phyloP scores from a whole-genome alignment of 2,329 filamentous ascomycete genomes.

The Nemania sp. region DNA sequence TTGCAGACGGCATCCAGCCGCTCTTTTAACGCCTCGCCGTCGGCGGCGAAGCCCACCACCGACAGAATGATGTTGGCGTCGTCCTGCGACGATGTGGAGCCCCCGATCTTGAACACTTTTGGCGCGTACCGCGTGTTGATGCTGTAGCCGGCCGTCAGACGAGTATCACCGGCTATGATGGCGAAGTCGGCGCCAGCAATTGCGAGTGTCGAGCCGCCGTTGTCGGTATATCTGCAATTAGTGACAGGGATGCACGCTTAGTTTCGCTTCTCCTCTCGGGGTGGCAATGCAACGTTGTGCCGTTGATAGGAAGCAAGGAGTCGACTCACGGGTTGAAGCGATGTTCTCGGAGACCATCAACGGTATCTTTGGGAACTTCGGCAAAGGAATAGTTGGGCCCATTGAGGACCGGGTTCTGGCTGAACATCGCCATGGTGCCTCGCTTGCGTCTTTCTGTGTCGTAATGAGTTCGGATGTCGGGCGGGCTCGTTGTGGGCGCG shows the following conservation, averaged over 20 bases:
- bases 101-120: slow-evolving; percentile 97
- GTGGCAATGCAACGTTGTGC: neutral
- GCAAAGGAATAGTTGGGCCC: slow-evolving; percentile 72
- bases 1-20: slow-evolving; percentile 93
- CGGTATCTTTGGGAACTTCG: slow-evolving; percentile 59
- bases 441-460: slow-evolving; percentile 10
- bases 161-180: slow-evolving; percentile 96
- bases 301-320: neutral
- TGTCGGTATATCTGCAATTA: slow-evolving; percentile 87
- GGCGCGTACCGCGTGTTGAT: slow-evolving; percentile 97
- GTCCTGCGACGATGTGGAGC: slow-evolving; percentile 81
- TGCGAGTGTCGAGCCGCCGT: slow-evolving; percentile 93
- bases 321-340: slow-evolving; percentile 84
- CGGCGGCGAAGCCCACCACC: slow-evolving; percentile 93
- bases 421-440: slow-evolving; percentile 67
- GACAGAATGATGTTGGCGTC: slow-evolving; percentile 88
- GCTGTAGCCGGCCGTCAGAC: slow-evolving; percentile 94
- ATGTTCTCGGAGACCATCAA: slow-evolving; percentile 69
- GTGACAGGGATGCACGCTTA: slow-evolving; percentile 17
- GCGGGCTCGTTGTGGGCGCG: slow-evolving; percentile 1
- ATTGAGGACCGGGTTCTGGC: slow-evolving; percentile 70
- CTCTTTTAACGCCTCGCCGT: slow-evolving; percentile 92
- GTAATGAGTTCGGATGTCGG: neutral
- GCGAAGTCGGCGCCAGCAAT: slow-evolving; percentile 94
- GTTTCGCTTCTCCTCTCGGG: neutral